Conservation (phyloP, 768 basidiomycete genomes). For the Suillus tomentosus region DNA sequence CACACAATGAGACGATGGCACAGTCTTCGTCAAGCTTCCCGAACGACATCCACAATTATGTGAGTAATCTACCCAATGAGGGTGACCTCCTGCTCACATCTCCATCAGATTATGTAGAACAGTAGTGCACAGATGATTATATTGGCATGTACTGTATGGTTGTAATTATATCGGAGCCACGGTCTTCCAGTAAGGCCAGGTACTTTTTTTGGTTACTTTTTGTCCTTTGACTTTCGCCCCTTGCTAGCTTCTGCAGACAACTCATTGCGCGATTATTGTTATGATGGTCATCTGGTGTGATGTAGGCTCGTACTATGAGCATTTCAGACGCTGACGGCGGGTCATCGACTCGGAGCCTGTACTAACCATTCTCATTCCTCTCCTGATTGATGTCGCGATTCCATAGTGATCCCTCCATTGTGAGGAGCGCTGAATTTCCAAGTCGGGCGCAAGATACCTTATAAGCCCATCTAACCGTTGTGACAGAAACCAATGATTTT, state of each 20-base stretch:
- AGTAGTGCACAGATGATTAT: background rate
- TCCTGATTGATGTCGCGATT: background rate
- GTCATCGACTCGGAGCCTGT: background rate
- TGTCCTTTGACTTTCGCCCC: background rate
- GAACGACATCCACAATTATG: constrained; percentile 35
- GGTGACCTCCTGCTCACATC: constrained; percentile 14
- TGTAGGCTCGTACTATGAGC: background rate
- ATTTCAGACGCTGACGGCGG: background rate
- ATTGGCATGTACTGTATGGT: constrained; percentile 3
- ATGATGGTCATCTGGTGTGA: background rate
- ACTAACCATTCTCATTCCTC: background rate
- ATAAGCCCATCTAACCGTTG: background rate
- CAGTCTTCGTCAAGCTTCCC: constrained; percentile 30
- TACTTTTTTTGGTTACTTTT: background rate
- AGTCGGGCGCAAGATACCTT: background rate
- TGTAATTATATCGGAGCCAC: constrained; percentile 6
- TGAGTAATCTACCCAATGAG: constrained; percentile 22
- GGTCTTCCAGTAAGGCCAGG: background rate
- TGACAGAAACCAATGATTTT: background rate
- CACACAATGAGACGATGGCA: constrained; percentile 1
- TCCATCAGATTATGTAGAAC: constrained; percentile 25
- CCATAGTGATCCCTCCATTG: background rate
- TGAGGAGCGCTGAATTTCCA: background rate
- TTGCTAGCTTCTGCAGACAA: background rate
- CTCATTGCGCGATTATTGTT: background rate